Conservation (phyloP, 75 land plant genomes). For the Cupressus sempervirens region DNA sequence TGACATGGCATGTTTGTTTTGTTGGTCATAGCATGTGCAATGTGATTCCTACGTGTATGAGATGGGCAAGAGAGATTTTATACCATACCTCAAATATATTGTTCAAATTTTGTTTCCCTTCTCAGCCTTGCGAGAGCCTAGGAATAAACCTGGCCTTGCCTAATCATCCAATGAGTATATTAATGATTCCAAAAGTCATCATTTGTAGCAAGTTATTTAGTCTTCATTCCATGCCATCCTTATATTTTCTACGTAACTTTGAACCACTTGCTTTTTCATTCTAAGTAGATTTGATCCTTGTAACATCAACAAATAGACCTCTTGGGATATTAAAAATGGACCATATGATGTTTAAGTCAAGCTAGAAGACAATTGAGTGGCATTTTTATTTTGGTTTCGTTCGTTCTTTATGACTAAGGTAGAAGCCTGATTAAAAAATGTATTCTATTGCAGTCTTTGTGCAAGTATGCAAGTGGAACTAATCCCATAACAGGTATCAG, state of each 20-base stretch:
- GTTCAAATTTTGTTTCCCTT: background rate
- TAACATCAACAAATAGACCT: background rate
- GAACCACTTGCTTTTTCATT: background rate
- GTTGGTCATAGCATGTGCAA: background rate
- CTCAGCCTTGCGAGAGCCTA: background rate
- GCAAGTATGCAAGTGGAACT: conserved; percentile 96
- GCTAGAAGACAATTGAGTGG: background rate
- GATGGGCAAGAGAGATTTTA: background rate
- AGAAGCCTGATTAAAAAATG: background rate
- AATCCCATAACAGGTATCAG: conserved; percentile 91
- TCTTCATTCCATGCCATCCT: background rate
- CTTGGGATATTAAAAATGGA: background rate
- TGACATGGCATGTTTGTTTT: background rate
- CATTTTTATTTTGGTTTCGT: background rate
- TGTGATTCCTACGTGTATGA: background rate
- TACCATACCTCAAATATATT: background rate
- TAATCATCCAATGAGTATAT: background rate
- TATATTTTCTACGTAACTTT: background rate
- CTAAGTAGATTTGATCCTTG: background rate
- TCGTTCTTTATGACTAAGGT: background rate
- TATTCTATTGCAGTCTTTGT: conserved; percentile 70
- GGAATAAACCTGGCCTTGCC: background rate
- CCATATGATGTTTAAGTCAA: background rate
- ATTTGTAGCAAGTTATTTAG: background rate
- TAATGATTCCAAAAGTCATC: no score